phyloP scores from a whole-genome alignment of 2,329 filamentous ascomycete species.

The Fusarium mangiferae region DNA sequence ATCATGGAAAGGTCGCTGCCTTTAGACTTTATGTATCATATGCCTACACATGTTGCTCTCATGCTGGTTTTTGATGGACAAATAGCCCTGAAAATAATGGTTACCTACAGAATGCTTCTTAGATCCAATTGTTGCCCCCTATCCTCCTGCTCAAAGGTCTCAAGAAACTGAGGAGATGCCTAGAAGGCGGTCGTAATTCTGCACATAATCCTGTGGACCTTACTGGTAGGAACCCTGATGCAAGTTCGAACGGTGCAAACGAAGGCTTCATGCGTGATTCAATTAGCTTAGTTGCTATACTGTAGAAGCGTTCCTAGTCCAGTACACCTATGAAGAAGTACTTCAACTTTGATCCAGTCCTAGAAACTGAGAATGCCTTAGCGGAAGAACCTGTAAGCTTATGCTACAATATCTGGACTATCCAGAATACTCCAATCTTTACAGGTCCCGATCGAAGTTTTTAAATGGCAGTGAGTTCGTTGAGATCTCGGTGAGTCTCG shows the following conservation, averaged over 20 bases:
- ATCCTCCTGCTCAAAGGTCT: not conserved
- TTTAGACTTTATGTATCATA: constrained; percentile 39
- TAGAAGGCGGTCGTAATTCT: not conserved
- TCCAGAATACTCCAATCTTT: not conserved
- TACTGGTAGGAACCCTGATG: not conserved
- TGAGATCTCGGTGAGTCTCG: constrained; percentile 11
- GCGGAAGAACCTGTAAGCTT: not conserved
- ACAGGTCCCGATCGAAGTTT: not conserved
- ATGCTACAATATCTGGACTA: not conserved
- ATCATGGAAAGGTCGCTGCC: constrained; percentile 5
- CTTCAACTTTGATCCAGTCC: not conserved
- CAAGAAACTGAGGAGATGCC: not conserved
- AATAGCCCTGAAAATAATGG: not conserved
- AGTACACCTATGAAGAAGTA: not conserved
- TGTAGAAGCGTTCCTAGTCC: not conserved
- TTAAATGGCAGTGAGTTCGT: not conserved
- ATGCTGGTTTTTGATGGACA: not conserved
- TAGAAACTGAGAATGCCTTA: not conserved
- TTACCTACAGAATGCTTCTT: constrained; percentile 7
- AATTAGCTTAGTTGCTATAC: not conserved
- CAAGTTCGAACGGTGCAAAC: not conserved
- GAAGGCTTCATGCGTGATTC: not conserved
- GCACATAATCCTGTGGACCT: not conserved
- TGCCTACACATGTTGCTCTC: constrained; percentile 22
- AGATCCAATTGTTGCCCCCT: not conserved